Base-by-base conservation (phyloP, 2,329 filamentous ascomycete genomes). In the Stachybotrys elegans region DNA sequence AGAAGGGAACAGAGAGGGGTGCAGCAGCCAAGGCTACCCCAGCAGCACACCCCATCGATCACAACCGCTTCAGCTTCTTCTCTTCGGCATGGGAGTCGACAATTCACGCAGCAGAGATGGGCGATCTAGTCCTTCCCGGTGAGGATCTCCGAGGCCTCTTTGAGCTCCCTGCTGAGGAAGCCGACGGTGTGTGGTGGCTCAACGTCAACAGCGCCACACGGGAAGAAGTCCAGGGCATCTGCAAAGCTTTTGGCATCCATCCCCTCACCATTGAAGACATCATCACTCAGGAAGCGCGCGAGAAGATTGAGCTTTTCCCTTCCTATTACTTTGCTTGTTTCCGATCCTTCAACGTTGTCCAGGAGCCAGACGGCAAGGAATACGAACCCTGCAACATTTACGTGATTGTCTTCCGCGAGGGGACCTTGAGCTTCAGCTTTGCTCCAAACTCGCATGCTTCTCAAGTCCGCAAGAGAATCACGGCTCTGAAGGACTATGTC, bases 301-400 rank as follows among this genome's bases (percentile, higher is more conserved):
- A 98, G 70, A 98, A 98, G 73, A 95, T 98, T 44, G 93, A 98
- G 67, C 77, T 98, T 20, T 98, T 98, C 70, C 87, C 88, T 20
- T 89, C 90, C 34, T 98, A 98, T 71, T 98, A 98, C 69, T 97
- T 98, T 64, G 88, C 95, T 41, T 95, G 88, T 64, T 98, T 97
- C 77, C 83, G 92, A 43, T 95, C 91, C 2, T 98, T 97, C 72
- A 86, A 81, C 54, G 69, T 79, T 9, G 86, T 92, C 43, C 74
- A 88, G 52, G 86, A 94, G 54, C 84, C 88, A 54, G 78, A 83
- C 25, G 84, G 84, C 40, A 81, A 88, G 45, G 94, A 94, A 59
- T 86, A 95, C 58, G 90, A 95, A 57, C 91, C 93, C 0, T 89
- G 95, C 71, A 95, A 97, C 63, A 86, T 95, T 43, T 98, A 97